These are phyloP conservation scores for Colletotrichum paranaense DNA, from an alignment of 2,329 filamentous ascomycete genomes.

Conservation along the genomic window DNA sequence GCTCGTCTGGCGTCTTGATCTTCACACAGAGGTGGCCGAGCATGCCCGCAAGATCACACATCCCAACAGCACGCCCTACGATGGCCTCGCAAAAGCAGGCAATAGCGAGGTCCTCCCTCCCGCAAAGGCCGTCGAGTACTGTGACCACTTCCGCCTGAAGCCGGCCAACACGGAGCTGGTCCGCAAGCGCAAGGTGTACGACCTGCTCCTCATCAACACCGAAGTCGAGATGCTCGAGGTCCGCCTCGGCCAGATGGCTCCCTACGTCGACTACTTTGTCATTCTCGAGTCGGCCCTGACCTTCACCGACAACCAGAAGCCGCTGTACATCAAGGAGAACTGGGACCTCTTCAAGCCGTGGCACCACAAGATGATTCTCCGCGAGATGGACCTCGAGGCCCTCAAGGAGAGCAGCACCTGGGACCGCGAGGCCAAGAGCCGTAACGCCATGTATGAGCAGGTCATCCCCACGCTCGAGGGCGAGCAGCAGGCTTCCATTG, in stretches of 20 bases:
- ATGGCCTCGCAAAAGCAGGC: slow-evolving; percentile 4
- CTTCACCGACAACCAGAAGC: slow-evolving; percentile 68
- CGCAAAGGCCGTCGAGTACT: slow-evolving; percentile 40
- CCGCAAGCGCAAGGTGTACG: slow-evolving; percentile 63
- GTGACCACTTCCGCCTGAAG: slow-evolving; percentile 51
- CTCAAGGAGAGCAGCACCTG: slow-evolving; percentile 46
- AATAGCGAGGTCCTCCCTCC: slow-evolving; percentile 17
- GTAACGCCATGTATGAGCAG: slow-evolving; percentile 68
- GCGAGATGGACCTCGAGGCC: slow-evolving; percentile 38
- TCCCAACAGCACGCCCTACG: not conserved
- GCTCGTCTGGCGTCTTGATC: slow-evolving; percentile 23
- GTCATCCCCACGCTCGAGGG: slow-evolving; percentile 62
- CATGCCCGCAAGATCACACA: slow-evolving; percentile 16
- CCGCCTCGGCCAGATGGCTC: slow-evolving; percentile 66
- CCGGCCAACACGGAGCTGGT: slow-evolving; percentile 42
- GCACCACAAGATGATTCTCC: slow-evolving; percentile 71
- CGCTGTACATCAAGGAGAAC: slow-evolving; percentile 63
- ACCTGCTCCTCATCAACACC: slow-evolving; percentile 71
- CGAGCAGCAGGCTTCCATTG: slow-evolving; percentile 52
- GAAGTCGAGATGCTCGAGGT: slow-evolving; percentile 76
- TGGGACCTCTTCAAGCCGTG: slow-evolving; percentile 63
- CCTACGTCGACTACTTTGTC: slow-evolving; percentile 73
- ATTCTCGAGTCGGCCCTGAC: slow-evolving; percentile 69
- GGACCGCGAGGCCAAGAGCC: slow-evolving; percentile 64
- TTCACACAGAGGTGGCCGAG: slow-evolving; percentile 6